Evolutionary conservation across 495 filamentous ascomycete species (phyloP), one percentile per base, ranked within the genome.

Genomic region (Xanthoparmelia taractica): DNA sequence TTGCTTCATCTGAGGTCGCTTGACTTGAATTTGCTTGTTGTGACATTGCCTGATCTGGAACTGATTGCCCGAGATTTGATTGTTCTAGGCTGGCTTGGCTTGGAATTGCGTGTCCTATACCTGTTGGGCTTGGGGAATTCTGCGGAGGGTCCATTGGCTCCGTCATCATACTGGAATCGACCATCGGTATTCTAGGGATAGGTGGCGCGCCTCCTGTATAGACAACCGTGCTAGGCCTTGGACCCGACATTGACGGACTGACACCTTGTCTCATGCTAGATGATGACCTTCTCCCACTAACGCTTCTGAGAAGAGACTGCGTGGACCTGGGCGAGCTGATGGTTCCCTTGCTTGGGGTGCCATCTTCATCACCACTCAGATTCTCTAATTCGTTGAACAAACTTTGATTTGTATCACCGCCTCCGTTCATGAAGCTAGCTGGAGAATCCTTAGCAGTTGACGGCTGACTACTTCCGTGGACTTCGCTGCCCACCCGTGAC

Each of bases 301-400:
- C 58, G 60, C 76, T 74, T 27, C 65, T 78, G 27, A 65, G 62
- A 56, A 64, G 52, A 50, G 63, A 64, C 31, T 59, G 65, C 18
- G 57, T 58, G 25, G 65, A 67, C 37, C 57, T 58, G 41, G 60
- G 71, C n/a, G 77, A 81, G 34, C 73, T 74, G 43, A 76, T 74
- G 58, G 75, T 78, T 56, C 79, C 71, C 54, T 68, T 70, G 60
- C 77, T 79, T 29, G 78, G 78, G 20, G 78, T 80, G 13, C 73
- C 75, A 55, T 75, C 80, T 50, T 76, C 74, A 52, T 76, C 74
- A 60, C 88, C 88, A 58, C 86, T 85, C 60, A 96, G 75, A 61
- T 91, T 87, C 25, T 85, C 91, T 52, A 98, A 81, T 70, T 98
- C 94, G 27, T 92, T 90, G 72, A 91, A 96, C 62, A 98, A 76